Evolutionary conservation across 2,329 filamentous ascomycete species (phyloP).

Genomic region (Huntiella bhutanensis): DNA sequence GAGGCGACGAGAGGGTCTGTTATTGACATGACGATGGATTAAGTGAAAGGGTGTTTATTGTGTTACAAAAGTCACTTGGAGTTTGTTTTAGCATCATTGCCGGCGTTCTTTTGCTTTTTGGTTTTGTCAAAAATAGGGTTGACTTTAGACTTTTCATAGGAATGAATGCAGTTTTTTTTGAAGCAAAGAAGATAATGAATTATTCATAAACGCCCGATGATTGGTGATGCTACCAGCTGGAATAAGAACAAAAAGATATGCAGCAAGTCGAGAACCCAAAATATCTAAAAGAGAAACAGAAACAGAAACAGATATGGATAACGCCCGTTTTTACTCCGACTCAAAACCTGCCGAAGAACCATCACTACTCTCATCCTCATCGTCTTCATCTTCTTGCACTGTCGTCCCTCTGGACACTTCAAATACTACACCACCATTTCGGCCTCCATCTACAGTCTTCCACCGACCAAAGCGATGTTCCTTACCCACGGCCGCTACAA

Average conservation of each 20-base stretch:
- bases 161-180: background rate
- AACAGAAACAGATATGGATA: background rate
- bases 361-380: slow-evolving; percentile 13
- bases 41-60: background rate
- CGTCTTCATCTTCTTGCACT: slow-evolving; percentile 16
- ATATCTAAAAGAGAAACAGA: slow-evolving; percentile 1
- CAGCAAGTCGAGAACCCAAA: background rate
- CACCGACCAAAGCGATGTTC: slow-evolving; percentile 74
- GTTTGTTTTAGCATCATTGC: too few species aligned
- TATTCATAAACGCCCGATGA: slow-evolving; percentile 9
- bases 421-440: slow-evolving; percentile 76
- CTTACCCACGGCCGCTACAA: slow-evolving; percentile 72
- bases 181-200: slow-evolving; percentile 2
- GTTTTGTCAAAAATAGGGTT: background rate
- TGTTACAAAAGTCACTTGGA: too few species aligned
- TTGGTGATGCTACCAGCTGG: slow-evolving; percentile 6
- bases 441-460: slow-evolving; percentile 44
- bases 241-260: slow-evolving; percentile 1
- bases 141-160: background rate
- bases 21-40: slow-evolving; percentile 1
- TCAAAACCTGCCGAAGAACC: background rate
- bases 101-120: background rate
- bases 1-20: background rate
- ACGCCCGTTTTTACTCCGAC: background rate
- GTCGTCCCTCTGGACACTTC: slow-evolving; percentile 39